These are phyloP conservation scores for Apiosordaria backusii DNA, from an alignment of 495 filamentous ascomycete species.

Conservation along the genomic window DNA sequence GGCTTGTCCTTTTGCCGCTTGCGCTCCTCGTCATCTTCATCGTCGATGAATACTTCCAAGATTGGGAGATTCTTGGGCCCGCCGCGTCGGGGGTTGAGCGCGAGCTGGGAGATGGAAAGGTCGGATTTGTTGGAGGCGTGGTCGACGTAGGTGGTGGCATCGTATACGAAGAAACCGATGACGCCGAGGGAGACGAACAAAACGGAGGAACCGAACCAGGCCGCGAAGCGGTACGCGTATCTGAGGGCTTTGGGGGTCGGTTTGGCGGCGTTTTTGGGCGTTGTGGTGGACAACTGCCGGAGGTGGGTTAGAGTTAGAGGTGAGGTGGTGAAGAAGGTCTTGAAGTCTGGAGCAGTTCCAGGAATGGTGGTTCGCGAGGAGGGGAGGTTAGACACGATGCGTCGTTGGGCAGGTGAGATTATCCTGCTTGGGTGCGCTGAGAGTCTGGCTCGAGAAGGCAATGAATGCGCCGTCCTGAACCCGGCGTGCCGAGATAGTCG, in stretches of 20 bases:
- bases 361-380: neutral
- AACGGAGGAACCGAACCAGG: constrained; percentile 47
- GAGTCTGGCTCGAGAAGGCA: neutral
- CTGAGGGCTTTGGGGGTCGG: constrained; percentile 43
- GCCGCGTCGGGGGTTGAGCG: constrained; percentile 74
- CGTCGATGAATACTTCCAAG: constrained; percentile 77
- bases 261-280: neutral
- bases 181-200: constrained; percentile 50
- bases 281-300: constrained; percentile 42
- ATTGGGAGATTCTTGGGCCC: constrained; percentile 97
- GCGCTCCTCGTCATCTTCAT: constrained; percentile 71
- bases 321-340: neutral
- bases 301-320: constrained; percentile 1
- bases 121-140: constrained; percentile 56
- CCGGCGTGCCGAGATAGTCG: constrained; percentile 16
- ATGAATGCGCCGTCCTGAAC: neutral
- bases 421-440: constrained; percentile 3
- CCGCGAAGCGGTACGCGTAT: constrained; percentile 49
- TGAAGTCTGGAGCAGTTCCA: constrained; percentile 9
- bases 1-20: constrained; percentile 74
- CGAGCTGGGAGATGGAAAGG: constrained; percentile 75
- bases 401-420: neutral
- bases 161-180: constrained; percentile 87
- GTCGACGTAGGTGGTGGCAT: constrained; percentile 84
- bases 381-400: constrained; percentile 1